These are phyloP conservation scores for Falciphora oryzae DNA, from an alignment of 2,329 filamentous ascomycete species.

Conservation along the genomic window DNA sequence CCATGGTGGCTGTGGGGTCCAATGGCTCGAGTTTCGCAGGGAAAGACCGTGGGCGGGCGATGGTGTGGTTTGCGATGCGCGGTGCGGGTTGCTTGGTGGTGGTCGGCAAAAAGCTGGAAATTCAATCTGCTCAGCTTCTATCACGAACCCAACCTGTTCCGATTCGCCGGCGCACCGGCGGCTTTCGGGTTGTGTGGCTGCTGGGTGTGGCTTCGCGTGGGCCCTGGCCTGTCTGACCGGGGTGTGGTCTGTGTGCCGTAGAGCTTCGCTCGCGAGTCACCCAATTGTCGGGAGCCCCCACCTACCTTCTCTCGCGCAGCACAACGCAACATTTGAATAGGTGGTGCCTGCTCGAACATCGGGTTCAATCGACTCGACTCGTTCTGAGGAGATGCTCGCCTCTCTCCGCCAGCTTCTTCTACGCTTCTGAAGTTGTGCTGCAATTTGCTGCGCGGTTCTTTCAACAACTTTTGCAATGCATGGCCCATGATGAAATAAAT, in stretches of 20 bases:
- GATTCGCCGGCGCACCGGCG: constrained; percentile 4
- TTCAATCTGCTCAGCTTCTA: constrained; percentile 2
- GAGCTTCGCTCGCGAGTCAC: neutral
- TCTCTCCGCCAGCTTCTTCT: neutral
- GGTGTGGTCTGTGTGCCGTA: neutral
- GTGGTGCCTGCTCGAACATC: neutral
- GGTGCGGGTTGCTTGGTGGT: constrained; percentile 1
- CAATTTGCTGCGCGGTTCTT: neutral
- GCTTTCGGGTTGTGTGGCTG: neutral
- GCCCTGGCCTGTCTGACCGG: no score
- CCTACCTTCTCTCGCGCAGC: no score
- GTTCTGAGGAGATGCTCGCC: neutral
- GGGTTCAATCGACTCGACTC: neutral
- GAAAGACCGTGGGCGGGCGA: neutral
- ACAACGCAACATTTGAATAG: neutral
- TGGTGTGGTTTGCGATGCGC: constrained; percentile 1
- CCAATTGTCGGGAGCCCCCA: neutral
- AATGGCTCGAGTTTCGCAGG: neutral
- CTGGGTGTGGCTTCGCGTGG: neutral
- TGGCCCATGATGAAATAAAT: neutral
- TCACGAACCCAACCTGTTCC: constrained; percentile 6
- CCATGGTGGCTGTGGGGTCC: neutral
- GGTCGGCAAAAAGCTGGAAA: constrained; percentile 1
- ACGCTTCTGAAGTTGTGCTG: neutral
- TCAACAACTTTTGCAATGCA: neutral